Base-by-base conservation (phyloP, 768 basidiomycete genomes). In the Guyanaporus albipodus region DNA sequence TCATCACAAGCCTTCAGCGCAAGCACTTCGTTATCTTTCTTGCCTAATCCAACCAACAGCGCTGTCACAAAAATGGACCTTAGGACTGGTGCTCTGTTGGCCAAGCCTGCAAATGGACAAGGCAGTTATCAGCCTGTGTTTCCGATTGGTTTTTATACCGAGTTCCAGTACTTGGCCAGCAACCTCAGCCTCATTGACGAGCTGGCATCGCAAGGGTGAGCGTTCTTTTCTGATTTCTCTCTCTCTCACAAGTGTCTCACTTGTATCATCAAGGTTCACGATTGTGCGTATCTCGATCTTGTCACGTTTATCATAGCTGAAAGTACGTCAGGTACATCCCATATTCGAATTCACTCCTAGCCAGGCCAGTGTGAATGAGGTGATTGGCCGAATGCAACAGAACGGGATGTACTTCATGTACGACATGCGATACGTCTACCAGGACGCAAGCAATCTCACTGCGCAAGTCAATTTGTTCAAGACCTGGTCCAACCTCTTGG, bases 391-490 rank as follows among this genome's bases (percentile, higher is more conserved):
- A 28, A 84, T 87, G 79, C 77, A 84, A 58, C 75, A 82, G 48
- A 77, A 80, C 0, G 77, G 76, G 0, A 15, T 63, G 38, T 90
- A 83, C 56, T 70, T 90, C 37, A 87, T 89, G 79, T 91, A 88
- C 54, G 86, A 90, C 60, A 87, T 91, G 87, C 76, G 87, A 50
- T 71, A 65, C 76, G 73, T 72, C 1, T 90, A 88, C 68, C 76
- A 73, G 72, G 78, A 88, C 56, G 54, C 67, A 10, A 72, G 75
- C 19, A 72, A 75, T 4, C 79, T 90, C 19, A 78, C 76, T 0
- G 73, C 74, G 34, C 75, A 90, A 65, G 86, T 90, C 17, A 80
- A 82, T 52, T 67, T 64, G 29, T 75, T 87, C 67, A 86, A 85
- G 60, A 74, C 73, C 27, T 75, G 83, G 33, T 67, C 79, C 0